phyloP scores from a whole-genome alignment of 257 asterid genomes.

The Paraleonurus japonicus region DNA sequence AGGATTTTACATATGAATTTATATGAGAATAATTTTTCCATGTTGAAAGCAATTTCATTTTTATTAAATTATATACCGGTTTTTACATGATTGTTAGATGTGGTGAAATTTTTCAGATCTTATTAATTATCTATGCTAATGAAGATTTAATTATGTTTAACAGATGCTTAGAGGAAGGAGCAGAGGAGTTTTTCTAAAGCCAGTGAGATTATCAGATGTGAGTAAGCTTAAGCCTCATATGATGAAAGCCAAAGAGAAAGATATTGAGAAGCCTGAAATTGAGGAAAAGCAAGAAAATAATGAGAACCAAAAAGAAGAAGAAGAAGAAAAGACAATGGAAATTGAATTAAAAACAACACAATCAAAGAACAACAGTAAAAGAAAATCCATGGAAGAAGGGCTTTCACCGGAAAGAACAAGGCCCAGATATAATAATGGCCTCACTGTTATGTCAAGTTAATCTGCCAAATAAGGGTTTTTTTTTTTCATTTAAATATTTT shows the following conservation, averaged over 20 bases:
- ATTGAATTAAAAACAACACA: slow-evolving; percentile 9
- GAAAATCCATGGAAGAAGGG: slow-evolving; percentile 64
- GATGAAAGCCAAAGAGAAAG: slow-evolving; percentile 54
- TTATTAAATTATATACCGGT: no score
- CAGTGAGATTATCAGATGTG: slow-evolving; percentile 84
- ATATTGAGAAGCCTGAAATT: slow-evolving; percentile 33
- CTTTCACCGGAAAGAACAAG: slow-evolving; percentile 59
- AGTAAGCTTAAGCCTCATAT: slow-evolving; percentile 79
- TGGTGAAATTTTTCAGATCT: no score
- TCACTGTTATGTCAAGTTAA: slow-evolving; percentile 47
- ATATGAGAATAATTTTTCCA: no score
- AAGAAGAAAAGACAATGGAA: slow-evolving; percentile 12
- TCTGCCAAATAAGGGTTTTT: slow-evolving; percentile 16
- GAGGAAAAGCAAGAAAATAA: slow-evolving; percentile 29
- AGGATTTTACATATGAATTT: no score
- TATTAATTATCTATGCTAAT: not conserved
- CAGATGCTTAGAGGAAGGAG: slow-evolving; percentile 96
- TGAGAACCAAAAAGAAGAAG: slow-evolving; percentile 7
- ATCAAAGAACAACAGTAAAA: slow-evolving; percentile 38
- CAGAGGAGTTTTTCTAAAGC: slow-evolving; percentile 93
- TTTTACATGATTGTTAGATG: no score
- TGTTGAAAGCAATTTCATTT: no score
- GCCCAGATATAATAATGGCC: slow-evolving; percentile 57
- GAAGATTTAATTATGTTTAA: not conserved
- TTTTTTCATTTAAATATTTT: not conserved